Evolutionary conservation across 371 early-diverging fungal species (phyloP).

Genomic region (Circinella minor): DNA sequence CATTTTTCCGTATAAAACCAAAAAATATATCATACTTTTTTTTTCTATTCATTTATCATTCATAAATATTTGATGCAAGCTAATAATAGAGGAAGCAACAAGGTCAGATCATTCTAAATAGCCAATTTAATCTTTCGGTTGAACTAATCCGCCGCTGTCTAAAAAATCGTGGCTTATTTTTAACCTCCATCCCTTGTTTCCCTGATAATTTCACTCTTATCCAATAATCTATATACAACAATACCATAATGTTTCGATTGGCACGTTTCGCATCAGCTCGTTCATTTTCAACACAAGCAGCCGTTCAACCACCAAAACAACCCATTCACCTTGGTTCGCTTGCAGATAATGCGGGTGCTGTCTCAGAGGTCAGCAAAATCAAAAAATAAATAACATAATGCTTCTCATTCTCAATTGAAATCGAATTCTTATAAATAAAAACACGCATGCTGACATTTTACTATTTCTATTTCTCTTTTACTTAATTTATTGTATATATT

Average conservation of each 20-base stretch:
- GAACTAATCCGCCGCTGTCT: neutral
- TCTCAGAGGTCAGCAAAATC: slow-evolving; percentile 40
- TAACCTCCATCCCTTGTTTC: neutral
- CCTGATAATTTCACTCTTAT: neutral
- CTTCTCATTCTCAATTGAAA: too few species aligned
- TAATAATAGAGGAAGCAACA: too few species aligned
- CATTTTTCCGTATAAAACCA: too few species aligned
- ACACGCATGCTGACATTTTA: neutral
- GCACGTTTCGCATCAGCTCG: slow-evolving; percentile 19
- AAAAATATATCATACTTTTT: too few species aligned
- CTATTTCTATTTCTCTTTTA: too few species aligned
- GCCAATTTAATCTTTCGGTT: neutral
- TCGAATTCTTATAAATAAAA: too few species aligned
- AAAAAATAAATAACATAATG: neutral
- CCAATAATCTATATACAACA: neutral
- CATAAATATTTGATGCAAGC: too few species aligned
- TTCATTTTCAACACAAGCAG: slow-evolving; percentile 32
- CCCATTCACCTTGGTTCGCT: slow-evolving; percentile 45
- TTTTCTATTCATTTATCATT: too few species aligned
- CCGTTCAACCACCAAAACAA: slow-evolving; percentile 35
- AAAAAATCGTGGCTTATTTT: neutral
- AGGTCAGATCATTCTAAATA: too few species aligned
- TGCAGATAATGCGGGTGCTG: slow-evolving; percentile 55
- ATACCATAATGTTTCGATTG: slow-evolving; percentile 9
- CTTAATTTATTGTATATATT: neutral